These are phyloP conservation scores for Wickerhamiella galacta DNA, from an alignment of 805 yeast species.

Conservation along the genomic window DNA sequence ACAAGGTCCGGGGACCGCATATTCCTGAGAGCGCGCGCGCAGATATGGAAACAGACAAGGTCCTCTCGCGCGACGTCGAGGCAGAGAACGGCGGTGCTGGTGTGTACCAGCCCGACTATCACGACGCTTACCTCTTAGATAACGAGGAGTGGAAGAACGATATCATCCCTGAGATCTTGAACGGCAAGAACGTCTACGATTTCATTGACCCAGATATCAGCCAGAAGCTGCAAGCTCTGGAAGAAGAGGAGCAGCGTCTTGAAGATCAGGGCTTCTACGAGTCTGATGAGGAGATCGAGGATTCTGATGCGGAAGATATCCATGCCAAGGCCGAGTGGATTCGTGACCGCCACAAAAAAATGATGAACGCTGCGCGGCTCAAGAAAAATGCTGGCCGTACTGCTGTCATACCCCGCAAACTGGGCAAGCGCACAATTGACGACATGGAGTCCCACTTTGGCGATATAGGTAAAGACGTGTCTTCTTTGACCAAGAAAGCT, in stretches of 20 bases:
- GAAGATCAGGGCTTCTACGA: constrained; percentile 93
- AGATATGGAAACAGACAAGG: constrained; percentile 44
- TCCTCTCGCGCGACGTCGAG: constrained; percentile 82
- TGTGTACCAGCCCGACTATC: constrained; percentile 84
- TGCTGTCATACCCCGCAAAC: constrained; percentile 79
- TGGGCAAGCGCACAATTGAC: constrained; percentile 42
- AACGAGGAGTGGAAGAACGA: constrained; percentile 98
- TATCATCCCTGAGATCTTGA: constrained; percentile 87
- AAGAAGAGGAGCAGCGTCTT: constrained; percentile 90
- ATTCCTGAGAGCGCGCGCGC: constrained; percentile 67
- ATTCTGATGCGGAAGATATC: constrained; percentile 51
- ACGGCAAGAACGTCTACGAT: constrained; percentile 94
- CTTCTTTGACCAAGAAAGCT: constrained; percentile 40
- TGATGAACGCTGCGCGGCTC: constrained; percentile 75
- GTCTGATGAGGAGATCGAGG: constrained; percentile 53
- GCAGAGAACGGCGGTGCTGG: constrained; percentile 98
- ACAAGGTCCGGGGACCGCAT: constrained; percentile 49
- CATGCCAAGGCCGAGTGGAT: constrained; percentile 88
- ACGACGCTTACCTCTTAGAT: constrained; percentile 80
- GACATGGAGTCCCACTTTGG: constrained; percentile 85
- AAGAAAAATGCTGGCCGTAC: constrained; percentile 77
- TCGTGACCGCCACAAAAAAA: constrained; percentile 83
- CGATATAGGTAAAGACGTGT: constrained; percentile 74
- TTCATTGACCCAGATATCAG: constrained; percentile 93
- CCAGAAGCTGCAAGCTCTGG: constrained; percentile 82